Evolutionary conservation across 306 rosid genomes (phyloP).

Genomic region (Lablab purpureus): DNA sequence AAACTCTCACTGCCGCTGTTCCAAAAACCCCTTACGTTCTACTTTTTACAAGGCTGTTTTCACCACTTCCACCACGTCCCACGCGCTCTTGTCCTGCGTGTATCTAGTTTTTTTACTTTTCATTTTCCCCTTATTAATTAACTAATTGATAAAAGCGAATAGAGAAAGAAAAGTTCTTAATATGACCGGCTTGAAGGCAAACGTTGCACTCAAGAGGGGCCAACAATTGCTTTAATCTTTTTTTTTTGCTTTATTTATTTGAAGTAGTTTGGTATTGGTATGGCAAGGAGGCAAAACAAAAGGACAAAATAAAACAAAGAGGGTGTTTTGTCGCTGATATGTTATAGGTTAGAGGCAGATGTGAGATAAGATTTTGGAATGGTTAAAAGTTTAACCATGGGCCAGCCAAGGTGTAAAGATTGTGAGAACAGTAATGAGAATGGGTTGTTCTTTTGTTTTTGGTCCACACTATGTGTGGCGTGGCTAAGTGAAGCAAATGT

Average conservation of each 20-base stretch:
- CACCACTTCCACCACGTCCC: neutral
- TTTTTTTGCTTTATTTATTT: neutral
- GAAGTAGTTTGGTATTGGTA: conserved; percentile 6
- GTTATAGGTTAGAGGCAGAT: conserved; percentile 28
- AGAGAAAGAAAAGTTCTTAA: neutral
- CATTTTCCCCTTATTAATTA: neutral
- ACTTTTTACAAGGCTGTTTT: neutral
- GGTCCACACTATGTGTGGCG: neutral
- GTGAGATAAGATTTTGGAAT: neutral
- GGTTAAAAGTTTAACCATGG: conserved; percentile 7
- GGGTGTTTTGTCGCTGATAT: conserved; percentile 41
- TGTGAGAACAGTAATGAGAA: neutral
- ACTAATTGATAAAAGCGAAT: neutral
- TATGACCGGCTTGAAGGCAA: conserved; percentile 26
- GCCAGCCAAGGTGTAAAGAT: neutral
- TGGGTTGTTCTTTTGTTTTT: neutral
- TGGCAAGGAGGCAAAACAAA: conserved; percentile 19
- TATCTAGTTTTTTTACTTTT: neutral
- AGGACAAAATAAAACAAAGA: conserved; percentile 41
- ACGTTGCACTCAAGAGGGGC: neutral
- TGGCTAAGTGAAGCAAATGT: neutral
- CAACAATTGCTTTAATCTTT: neutral
- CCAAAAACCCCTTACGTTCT: conserved; percentile 46
- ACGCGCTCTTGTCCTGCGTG: conserved; percentile 44
- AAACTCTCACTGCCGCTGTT: conserved; percentile 43